These are phyloP conservation scores for Komagataella pseudopastoris DNA, from an alignment of 805 yeast species.

Conservation along the genomic window DNA sequence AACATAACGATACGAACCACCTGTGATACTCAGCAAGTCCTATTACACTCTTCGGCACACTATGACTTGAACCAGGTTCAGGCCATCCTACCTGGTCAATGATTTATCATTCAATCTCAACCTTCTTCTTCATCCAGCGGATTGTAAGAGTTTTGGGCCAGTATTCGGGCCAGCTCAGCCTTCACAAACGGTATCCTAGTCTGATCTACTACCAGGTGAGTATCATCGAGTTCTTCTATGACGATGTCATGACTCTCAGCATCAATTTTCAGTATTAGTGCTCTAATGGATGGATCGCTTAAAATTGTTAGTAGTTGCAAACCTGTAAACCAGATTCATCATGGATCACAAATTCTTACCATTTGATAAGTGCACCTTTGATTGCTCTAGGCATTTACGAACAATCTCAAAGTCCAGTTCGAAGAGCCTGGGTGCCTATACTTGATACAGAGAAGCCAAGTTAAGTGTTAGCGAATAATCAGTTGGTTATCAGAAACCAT, in stretches of 20 bases:
- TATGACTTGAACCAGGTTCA: too few relatives aligned
- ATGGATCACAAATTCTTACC: constrained; percentile 10
- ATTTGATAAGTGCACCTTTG: constrained; percentile 38
- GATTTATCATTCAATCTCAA: background rate
- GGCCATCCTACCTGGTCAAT: too few relatives aligned
- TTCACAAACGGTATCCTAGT: constrained; percentile 67
- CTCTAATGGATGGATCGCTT: constrained; percentile 86
- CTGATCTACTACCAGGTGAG: constrained; percentile 74
- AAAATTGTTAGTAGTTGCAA: constrained; percentile 1
- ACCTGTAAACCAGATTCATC: background rate
- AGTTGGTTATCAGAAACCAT: background rate
- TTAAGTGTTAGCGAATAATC: background rate
- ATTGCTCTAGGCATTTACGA: constrained; percentile 35
- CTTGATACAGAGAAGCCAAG: background rate
- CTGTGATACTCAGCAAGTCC: too few relatives aligned
- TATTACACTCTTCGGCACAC: too few relatives aligned
- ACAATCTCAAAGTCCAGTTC: background rate
- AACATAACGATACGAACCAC: too few relatives aligned
- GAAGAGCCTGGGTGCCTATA: background rate
- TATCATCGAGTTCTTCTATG: constrained; percentile 78
- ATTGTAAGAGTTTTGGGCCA: constrained; percentile 76
- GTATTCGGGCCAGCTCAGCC: constrained; percentile 56
- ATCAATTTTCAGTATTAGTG: constrained; percentile 76
- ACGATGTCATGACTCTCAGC: constrained; percentile 56
- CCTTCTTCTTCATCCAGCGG: constrained; percentile 62